Base-by-base conservation (phyloP, 768 basidiomycete genomes). In the Calocybe gangraenosa region DNA sequence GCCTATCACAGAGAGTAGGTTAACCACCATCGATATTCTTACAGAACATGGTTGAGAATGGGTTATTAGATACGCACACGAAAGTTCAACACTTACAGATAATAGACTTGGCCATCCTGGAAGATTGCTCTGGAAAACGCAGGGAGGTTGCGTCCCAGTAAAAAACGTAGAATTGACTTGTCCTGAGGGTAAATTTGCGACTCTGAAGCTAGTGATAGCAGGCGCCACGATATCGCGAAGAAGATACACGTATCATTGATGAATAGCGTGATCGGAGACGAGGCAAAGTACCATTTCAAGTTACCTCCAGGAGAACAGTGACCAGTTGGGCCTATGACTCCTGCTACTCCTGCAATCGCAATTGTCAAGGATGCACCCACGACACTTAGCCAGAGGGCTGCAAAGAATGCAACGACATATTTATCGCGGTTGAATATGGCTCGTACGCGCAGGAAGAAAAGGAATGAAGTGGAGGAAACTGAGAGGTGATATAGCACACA, bases 171-270 rank as follows among this genome's bases (percentile, higher is more conserved):
- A 47, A 8, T 31, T 46, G 47, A 49, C 44, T 7, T 45, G 37
- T 18, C n/a, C n/a, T 23, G 22, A 17, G 14, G 17, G 44, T 28
- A 35, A 14, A 42, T n/a, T n/a, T n/a, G n/a, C n/a, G n/a, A n/a
- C n/a, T n/a, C n/a, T n/a, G n/a, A n/a, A n/a, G n/a, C n/a, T 18
- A 22, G 38, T 45, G 34, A 38, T 37, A 54, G 44, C 34, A 44
- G 42, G 40, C 48, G 54, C 51, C 43, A 64, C 0, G 63, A 64
- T 23, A 69, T 62, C 3, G 60, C 64, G 7, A 68, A 22, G 44
- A 66, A 67, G 7, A 70, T 56, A 15, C 59, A 56, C 1, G 64
- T 60, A 41, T 65, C 65, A 37, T 58, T 55, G 37, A 59, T 31
- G 1, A 59, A 35, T 0, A 57, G 50, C 2, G 54, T 50, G 23